Evolutionary conservation across 768 basidiomycete genomes (phyloP).

Genomic region (Cyclocybe cylindracea): DNA sequence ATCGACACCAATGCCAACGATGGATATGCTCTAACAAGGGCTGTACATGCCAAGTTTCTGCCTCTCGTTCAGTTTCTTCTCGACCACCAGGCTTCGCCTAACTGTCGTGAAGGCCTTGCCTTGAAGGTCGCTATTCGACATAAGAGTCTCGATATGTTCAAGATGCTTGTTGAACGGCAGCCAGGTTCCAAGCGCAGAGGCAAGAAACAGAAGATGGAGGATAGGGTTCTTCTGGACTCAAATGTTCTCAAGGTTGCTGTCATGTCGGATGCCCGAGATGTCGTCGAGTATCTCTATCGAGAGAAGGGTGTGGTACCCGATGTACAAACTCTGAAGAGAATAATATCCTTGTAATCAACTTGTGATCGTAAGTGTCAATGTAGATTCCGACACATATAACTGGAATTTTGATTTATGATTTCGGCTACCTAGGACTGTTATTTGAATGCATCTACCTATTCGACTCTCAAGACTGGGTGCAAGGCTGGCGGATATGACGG

Average conservation of each 20-base stretch:
- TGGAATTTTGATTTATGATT: neutral
- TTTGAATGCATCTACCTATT: neutral
- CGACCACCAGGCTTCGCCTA: constrained; percentile 69
- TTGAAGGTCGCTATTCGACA: constrained; percentile 75
- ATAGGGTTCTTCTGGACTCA: constrained; percentile 53
- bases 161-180: constrained; percentile 56
- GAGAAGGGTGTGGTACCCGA: constrained; percentile 78
- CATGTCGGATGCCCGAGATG: constrained; percentile 62
- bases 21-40: constrained; percentile 82
- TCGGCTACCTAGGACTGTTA: neutral
- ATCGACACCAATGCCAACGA: constrained; percentile 66
- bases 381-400: neutral
- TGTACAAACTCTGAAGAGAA: constrained; percentile 52
- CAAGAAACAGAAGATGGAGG: constrained; percentile 59
- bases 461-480: no score
- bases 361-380: neutral
- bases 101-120: constrained; percentile 59
- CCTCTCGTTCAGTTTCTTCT: constrained; percentile 76
- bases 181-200: constrained; percentile 19
- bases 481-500: no score
- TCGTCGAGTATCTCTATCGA: constrained; percentile 66
- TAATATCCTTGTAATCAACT: constrained; percentile 7
- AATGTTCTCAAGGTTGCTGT: constrained; percentile 71
- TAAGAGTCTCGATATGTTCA: constrained; percentile 67
- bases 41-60: constrained; percentile 64